Conservation (phyloP, 169 alveolate genomes). For the Cryptosporidium andersoni region DNA sequence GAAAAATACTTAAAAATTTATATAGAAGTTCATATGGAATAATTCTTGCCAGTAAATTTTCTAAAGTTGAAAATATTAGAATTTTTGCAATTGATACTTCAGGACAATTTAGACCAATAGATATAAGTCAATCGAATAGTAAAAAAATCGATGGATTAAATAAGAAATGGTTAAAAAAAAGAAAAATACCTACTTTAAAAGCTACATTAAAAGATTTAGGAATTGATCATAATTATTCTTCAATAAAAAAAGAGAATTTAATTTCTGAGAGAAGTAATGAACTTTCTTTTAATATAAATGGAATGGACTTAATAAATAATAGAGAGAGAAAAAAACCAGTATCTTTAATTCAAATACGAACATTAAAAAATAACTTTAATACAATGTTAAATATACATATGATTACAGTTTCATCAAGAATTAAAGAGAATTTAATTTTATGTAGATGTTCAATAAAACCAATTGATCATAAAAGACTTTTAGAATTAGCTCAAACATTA, state of each 20-base stretch:
- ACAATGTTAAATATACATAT: constrained; percentile 5
- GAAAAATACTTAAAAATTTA: constrained; percentile 23
- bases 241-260: background rate
- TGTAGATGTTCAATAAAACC: constrained; percentile 21
- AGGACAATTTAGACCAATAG: constrained; percentile 15
- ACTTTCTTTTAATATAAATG: no score
- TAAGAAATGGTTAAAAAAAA: constrained; percentile 25
- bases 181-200: background rate
- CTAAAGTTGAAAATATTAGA: constrained; percentile 44
- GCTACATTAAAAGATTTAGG: background rate
- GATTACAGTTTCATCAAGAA: constrained; percentile 9
- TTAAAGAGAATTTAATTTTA: constrained; percentile 14
- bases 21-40: constrained; percentile 35
- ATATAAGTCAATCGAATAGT: background rate
- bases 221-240: no score
- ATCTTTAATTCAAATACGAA: background rate
- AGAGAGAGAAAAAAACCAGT: background rate
- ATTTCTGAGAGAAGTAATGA: background rate
- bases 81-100: constrained; percentile 13
- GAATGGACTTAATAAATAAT: no score
- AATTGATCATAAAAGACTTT: constrained; percentile 2
- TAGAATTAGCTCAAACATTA: constrained; percentile 40
- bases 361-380: background rate
- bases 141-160: constrained; percentile 5
- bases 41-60: constrained; percentile 24